Percentiles rank a stretch among this genome's conserved stretches.
These are phyloP conservation scores for Chlorella sp. DNA, from an alignment of 139 green algal species.

Conservation along the genomic window DNA sequence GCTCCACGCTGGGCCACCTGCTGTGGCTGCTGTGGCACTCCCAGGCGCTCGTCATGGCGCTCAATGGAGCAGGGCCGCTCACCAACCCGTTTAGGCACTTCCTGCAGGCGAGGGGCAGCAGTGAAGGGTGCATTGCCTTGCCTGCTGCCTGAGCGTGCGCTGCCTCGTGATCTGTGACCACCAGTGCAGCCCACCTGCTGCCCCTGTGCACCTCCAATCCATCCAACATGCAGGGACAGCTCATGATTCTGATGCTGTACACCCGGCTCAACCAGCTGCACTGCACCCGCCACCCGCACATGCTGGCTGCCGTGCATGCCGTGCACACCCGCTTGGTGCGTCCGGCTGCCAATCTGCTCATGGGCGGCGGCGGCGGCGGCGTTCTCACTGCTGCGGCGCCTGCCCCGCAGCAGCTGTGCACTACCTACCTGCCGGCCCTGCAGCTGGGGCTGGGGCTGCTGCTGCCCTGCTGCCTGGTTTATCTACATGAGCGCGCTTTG, in stretches of 20 bases:
- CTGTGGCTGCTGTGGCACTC: constrained; percentile 20
- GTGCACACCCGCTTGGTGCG: constrained; percentile 4
- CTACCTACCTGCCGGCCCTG: not conserved
- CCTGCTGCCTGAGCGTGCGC: too few species aligned
- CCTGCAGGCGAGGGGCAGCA: not conserved
- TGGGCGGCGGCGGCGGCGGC: not conserved
- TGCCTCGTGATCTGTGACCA: too few species aligned
- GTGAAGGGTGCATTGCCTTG: too few species aligned
- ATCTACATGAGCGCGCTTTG: not conserved
- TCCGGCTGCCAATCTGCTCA: not conserved
- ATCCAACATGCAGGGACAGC: not conserved
- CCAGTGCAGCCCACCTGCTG: too few species aligned
- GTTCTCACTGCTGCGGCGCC: not conserved
- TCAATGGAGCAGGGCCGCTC: not conserved
- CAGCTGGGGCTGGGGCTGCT: constrained; percentile 10
- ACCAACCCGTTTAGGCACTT: not conserved
- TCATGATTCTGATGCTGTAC: constrained; percentile 2
- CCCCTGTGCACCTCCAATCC: not conserved
- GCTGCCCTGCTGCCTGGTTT: constrained; percentile 1
- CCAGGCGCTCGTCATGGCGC: not conserved
- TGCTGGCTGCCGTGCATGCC: not conserved
- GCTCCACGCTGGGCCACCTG: not conserved
- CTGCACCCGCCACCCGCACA: not conserved
- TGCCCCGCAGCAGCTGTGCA: not conserved
- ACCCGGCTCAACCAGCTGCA: not conserved